phyloP scores from a whole-genome alignment of 2,329 filamentous ascomycete genomes.

The Trichothecium sympodiale region DNA sequence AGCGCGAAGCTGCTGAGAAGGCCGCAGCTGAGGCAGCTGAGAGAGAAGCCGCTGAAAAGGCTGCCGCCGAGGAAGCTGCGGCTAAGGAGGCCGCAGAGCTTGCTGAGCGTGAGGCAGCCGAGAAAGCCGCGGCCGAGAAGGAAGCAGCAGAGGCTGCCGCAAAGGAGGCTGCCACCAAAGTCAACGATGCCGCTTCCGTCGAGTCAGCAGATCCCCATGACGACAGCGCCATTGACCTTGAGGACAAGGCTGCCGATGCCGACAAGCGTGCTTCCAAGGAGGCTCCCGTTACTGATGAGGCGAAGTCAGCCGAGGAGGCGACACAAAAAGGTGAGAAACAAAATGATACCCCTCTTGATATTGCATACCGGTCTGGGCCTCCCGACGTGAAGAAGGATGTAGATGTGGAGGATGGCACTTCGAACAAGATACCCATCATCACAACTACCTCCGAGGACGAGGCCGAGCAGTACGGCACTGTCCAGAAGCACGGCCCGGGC shows the following conservation, averaged over 20 bases:
- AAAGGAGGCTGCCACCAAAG: conserved; percentile 4
- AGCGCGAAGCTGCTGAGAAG: no score
- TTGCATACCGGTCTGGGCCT: neutral
- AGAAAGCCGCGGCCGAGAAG: conserved; percentile 3
- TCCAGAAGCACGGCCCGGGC: no score
- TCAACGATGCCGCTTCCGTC: conserved; percentile 2
- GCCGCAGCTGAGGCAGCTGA: conserved; percentile 2
- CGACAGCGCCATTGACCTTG: neutral
- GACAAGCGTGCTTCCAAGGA: conserved; percentile 1
- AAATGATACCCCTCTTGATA: conserved; percentile 1
- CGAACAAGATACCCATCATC: no score
- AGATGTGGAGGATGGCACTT: no score
- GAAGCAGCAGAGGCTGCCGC: conserved; percentile 6
- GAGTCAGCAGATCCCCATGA: neutral
- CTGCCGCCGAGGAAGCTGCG: neutral
- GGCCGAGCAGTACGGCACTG: no score
- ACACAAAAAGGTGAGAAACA: conserved; percentile 33
- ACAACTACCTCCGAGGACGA: no score
- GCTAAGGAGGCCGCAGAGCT: no score
- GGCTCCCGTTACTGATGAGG: conserved; percentile 3
- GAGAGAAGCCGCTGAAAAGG: conserved; percentile 2
- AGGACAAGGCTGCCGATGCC: conserved; percentile 1
- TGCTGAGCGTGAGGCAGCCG: conserved; percentile 3
- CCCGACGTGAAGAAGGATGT: no score
- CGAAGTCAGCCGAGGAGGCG: conserved; percentile 14